Percentiles rank a stretch among this genome's conserved stretches.
These are phyloP conservation scores for Pichia sp. DNA, from an alignment of 1,139 yeast species.

Conservation along the genomic window DNA sequence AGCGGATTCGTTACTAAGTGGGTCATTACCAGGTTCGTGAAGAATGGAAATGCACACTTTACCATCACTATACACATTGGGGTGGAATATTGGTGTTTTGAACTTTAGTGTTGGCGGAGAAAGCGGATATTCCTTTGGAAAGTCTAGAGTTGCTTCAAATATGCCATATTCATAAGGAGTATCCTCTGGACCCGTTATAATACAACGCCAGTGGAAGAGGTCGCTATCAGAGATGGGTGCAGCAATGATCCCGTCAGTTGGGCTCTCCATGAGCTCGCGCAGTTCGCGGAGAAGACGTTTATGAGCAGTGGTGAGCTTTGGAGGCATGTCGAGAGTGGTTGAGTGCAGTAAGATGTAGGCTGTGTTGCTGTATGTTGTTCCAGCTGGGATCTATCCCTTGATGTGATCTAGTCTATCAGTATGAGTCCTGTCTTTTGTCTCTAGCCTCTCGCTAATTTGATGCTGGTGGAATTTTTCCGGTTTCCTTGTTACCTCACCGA, in stretches of 20 bases:
- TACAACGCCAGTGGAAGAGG: slow-evolving; percentile 84
- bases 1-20: slow-evolving; percentile 89
- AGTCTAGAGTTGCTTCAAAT: slow-evolving; percentile 74
- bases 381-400: too few species aligned
- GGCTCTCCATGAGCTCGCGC: slow-evolving; percentile 75
- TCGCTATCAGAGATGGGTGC: slow-evolving; percentile 83
- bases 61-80: slow-evolving; percentile 90
- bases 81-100: slow-evolving; percentile 82
- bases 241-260: slow-evolving; percentile 94
- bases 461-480: too few species aligned
- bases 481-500: too few species aligned
- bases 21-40: slow-evolving; percentile 97
- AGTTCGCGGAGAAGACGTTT: slow-evolving; percentile 81
- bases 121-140: slow-evolving; percentile 87
- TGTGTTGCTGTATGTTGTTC: too few species aligned
- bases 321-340: too few species aligned
- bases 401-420: too few species aligned
- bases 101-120: slow-evolving; percentile 85
- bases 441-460: too few species aligned
- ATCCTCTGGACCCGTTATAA: slow-evolving; percentile 87
- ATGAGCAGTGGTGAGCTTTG: slow-evolving; percentile 56
- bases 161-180: slow-evolving; percentile 94
- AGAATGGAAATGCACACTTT: slow-evolving; percentile 92
- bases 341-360: too few species aligned
- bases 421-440: too few species aligned